Conservation (phyloP, 148 eudicot species). For the Cornus controversa region DNA sequence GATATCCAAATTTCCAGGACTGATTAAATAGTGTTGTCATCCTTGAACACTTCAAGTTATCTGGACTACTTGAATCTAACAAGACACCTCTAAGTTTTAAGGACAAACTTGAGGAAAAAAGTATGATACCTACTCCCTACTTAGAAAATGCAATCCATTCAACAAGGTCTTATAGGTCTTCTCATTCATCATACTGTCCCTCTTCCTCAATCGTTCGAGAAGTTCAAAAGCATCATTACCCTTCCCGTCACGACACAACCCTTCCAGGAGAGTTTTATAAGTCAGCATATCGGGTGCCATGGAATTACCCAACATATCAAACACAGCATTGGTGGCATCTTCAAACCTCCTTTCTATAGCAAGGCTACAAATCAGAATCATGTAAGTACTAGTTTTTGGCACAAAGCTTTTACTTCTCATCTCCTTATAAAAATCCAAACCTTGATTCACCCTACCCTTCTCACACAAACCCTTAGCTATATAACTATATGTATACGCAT, state of each 20-base stretch:
- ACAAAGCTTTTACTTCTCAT: conserved; percentile 66
- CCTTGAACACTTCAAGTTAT: neutral
- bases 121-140: conserved; percentile 24
- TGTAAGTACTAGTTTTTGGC: conserved; percentile 54
- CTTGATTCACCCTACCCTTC: conserved; percentile 68
- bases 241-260: conserved; percentile 76
- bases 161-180: conserved; percentile 57
- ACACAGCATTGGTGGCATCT: conserved; percentile 52
- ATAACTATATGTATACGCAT: conserved; percentile 69
- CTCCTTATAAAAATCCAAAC: conserved; percentile 60
- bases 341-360: conserved; percentile 72
- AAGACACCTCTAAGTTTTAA: neutral
- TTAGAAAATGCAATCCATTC: conserved; percentile 57
- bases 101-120: neutral
- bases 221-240: conserved; percentile 69
- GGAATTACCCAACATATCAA: conserved; percentile 63
- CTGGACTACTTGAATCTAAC: neutral
- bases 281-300: conserved; percentile 78
- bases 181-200: conserved; percentile 66
- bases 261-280: conserved; percentile 79
- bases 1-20: neutral
- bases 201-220: conserved; percentile 67
- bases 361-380: conserved; percentile 83
- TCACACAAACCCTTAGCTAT: conserved; percentile 77
- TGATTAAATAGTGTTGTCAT: too few relatives aligned